These are phyloP conservation scores for Wakefieldia striispora DNA, from an alignment of 768 basidiomycete species.

Conservation along the genomic window DNA sequence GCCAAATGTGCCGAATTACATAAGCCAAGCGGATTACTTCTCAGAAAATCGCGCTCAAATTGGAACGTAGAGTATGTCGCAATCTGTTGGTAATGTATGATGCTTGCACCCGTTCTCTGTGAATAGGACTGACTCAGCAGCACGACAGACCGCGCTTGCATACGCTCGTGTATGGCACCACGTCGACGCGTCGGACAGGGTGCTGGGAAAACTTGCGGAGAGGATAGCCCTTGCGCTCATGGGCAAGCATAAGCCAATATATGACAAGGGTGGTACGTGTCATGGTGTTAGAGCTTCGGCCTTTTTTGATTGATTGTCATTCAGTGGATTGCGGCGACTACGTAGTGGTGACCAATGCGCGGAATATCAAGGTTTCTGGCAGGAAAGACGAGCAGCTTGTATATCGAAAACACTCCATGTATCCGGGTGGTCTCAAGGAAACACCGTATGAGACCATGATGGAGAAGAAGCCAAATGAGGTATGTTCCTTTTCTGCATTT, in stretches of 20 bases:
- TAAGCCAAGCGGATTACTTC: background rate
- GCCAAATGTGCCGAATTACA: background rate
- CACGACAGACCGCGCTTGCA: constrained; percentile 84
- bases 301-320: background rate
- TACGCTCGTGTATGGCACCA: constrained; percentile 97
- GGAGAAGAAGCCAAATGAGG: constrained; percentile 85
- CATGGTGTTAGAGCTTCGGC: background rate
- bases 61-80: constrained; percentile 57
- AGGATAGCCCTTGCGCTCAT: constrained; percentile 93
- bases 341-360: constrained; percentile 90
- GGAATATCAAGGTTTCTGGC: constrained; percentile 82
- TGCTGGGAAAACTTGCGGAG: constrained; percentile 93
- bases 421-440: constrained; percentile 90
- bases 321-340: constrained; percentile 97
- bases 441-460: constrained; percentile 83
- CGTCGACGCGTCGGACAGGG: constrained; percentile 84
- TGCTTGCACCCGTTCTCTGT: background rate
- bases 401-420: constrained; percentile 90
- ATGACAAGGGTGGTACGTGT: constrained; percentile 80
- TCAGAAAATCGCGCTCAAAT: background rate
- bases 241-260: constrained; percentile 99
- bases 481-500: constrained; percentile 36
- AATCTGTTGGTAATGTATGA: constrained; percentile 76
- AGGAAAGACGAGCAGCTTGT: constrained; percentile 84
- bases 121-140: background rate